These are phyloP conservation scores for Aspergillus fischeri DNA, from an alignment of 2,329 filamentous ascomycete genomes.

Conservation along the genomic window DNA sequence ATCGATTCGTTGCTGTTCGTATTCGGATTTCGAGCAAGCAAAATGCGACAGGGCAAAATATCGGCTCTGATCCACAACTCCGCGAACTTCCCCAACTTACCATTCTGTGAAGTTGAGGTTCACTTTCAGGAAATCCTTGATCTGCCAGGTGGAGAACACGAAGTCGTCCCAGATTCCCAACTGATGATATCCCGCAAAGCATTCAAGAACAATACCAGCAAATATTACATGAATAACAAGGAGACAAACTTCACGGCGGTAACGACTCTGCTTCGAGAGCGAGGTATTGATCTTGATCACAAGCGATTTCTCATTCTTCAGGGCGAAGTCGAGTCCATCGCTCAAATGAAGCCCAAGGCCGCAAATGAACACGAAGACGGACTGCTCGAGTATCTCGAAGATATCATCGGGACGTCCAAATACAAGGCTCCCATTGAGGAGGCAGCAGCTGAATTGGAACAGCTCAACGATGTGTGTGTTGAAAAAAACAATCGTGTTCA, in stretches of 20 bases:
- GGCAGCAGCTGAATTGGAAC: slow-evolving; percentile 82
- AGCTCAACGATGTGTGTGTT: slow-evolving; percentile 86
- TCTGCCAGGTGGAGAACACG: slow-evolving; percentile 67
- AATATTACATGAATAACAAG: slow-evolving; percentile 92
- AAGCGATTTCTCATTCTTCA: slow-evolving; percentile 97
- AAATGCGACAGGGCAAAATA: slow-evolving; percentile 98
- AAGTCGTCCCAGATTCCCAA: slow-evolving; percentile 76
- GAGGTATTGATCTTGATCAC: slow-evolving; percentile 92
- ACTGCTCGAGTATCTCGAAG: slow-evolving; percentile 91
- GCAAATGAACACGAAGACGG: slow-evolving; percentile 94
- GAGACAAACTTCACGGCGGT: slow-evolving; percentile 90
- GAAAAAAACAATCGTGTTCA: slow-evolving; percentile 95
- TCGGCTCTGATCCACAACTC: slow-evolving; percentile 98
- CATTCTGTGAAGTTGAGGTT: slow-evolving; percentile 91
- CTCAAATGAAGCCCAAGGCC: slow-evolving; percentile 98
- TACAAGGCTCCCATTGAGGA: slow-evolving; percentile 98
- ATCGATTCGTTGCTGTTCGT: slow-evolving; percentile 97
- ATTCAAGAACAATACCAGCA: slow-evolving; percentile 97
- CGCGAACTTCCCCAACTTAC: slow-evolving; percentile 75
- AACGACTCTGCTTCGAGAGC: slow-evolving; percentile 77
- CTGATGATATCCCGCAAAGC: slow-evolving; percentile 86
- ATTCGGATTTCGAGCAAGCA: slow-evolving; percentile 98
- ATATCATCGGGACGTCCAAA: slow-evolving; percentile 97
- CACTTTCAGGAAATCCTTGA: slow-evolving; percentile 96
- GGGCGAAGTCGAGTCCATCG: slow-evolving; percentile 96